Evolutionary conservation across 441 rosid species (phyloP).

Genomic region (Theobroma grandiflorum): DNA sequence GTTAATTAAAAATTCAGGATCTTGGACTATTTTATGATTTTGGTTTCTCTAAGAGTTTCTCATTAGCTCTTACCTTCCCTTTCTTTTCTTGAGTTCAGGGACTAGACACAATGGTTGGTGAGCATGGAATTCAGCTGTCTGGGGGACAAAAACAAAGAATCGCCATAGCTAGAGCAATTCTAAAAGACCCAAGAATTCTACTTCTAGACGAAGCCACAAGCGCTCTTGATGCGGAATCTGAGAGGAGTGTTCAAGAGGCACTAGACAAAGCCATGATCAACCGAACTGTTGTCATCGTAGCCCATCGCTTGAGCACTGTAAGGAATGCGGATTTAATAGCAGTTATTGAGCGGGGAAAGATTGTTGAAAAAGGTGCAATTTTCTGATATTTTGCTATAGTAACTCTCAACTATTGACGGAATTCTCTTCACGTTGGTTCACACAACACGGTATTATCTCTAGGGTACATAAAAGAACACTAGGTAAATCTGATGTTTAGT

Average conservation of each 20-base stretch:
- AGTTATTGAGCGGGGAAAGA: constrained; percentile 68
- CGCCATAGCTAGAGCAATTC: constrained; percentile 82
- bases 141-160: constrained; percentile 93
- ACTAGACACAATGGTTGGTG: constrained; percentile 86
- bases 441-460: too few species aligned
- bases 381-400: background rate
- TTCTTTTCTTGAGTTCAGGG: constrained; percentile 47
- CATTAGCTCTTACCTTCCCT: background rate
- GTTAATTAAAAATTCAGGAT: background rate
- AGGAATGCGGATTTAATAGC: constrained; percentile 69
- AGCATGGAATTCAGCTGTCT: constrained; percentile 83
- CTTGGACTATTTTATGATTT: background rate
- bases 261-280: constrained; percentile 71
- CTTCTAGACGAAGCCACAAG: constrained; percentile 90
- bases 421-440: too few species aligned
- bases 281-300: constrained; percentile 75
- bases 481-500: too few species aligned
- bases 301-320: constrained; percentile 76
- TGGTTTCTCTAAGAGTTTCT: background rate
- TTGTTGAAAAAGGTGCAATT: constrained; percentile 67
- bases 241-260: constrained; percentile 76
- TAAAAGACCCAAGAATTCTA: constrained; percentile 69
- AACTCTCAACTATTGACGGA: background rate
- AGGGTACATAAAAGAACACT: too few species aligned
- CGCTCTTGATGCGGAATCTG: constrained; percentile 80